Evolutionary conservation across 225 moss, liverwort and hornwort species (phyloP).

Genomic region (Physcomitrellopsis africana): DNA sequence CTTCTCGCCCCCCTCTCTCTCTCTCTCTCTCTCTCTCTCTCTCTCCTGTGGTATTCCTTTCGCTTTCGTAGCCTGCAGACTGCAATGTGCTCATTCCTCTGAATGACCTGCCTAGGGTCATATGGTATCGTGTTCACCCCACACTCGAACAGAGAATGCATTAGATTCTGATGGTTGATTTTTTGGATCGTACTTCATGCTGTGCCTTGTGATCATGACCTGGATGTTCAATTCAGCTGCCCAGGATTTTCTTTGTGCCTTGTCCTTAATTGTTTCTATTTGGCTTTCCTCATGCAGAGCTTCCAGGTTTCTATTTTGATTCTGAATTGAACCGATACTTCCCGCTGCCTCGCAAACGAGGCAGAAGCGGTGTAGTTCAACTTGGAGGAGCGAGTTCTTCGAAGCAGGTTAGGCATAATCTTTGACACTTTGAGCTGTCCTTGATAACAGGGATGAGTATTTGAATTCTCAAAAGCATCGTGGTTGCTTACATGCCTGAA

Average conservation of each 20-base stretch:
- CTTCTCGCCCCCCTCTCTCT: too few species aligned
- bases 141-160: neutral
- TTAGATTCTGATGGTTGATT: neutral
- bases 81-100: neutral
- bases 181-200: neutral
- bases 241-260: conserved; percentile 4
- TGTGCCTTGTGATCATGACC: neutral
- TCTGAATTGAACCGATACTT: conserved; percentile 55
- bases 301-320: conserved; percentile 61
- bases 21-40: too few species aligned
- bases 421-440: conserved; percentile 5
- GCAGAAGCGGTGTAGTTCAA: conserved; percentile 44
- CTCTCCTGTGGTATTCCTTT: neutral
- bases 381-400: conserved; percentile 46
- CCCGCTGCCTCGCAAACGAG: conserved; percentile 52
- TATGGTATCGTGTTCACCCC: neutral
- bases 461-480: neutral
- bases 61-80: neutral
- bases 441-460: neutral
- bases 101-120: neutral
- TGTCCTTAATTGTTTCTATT: conserved; percentile 21
- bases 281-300: conserved; percentile 43
- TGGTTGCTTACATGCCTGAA: conserved; percentile 1
- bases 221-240: conserved; percentile 1
- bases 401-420: conserved; percentile 37